A percentile compares a stretch with the other conserved stretches of the same genome.
phyloP scores from a whole-genome alignment of 163 green algal genomes.

The Coccomyxa subellipsoidea region DNA sequence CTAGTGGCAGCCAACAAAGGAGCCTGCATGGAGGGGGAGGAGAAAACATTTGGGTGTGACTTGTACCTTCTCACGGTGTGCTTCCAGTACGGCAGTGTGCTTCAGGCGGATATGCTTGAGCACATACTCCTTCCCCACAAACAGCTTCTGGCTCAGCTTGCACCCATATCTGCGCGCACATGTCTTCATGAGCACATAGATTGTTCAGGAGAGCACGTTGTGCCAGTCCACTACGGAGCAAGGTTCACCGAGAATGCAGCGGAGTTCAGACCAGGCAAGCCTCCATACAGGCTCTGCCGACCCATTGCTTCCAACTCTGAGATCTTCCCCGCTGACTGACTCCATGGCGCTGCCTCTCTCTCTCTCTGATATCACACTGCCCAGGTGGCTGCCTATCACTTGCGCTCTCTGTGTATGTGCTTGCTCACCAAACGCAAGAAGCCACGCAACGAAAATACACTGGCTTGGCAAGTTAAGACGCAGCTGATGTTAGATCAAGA shows the following conservation, averaged over 20 bases:
- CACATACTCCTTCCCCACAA: slow-evolving; percentile 90
- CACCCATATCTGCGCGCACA: slow-evolving; percentile 68
- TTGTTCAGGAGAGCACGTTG: too few relatives aligned
- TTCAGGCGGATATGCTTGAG: slow-evolving; percentile 93
- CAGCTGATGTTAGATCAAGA: too few relatives aligned
- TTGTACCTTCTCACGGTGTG: slow-evolving; percentile 54
- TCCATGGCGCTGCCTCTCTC: too few relatives aligned
- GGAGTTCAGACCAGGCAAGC: too few relatives aligned
- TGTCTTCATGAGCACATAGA: neutral
- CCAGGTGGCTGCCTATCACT: too few relatives aligned
- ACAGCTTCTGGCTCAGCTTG: slow-evolving; percentile 88
- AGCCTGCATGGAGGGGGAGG: neutral
- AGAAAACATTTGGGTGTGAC: neutral
- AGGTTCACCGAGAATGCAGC: too few relatives aligned
- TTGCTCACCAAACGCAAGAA: too few relatives aligned
- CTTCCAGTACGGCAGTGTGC: slow-evolving; percentile 75
- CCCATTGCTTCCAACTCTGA: neutral
- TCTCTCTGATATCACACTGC: too few relatives aligned
- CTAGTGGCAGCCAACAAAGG: neutral
- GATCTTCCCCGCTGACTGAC: neutral
- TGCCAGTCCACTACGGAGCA: too few relatives aligned
- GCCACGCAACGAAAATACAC: too few relatives aligned
- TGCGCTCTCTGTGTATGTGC: too few relatives aligned
- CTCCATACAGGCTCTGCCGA: neutral
- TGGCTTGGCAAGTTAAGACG: too few relatives aligned